These are phyloP conservation scores for Pinus albicaulis DNA, from an alignment of 75 land plant species.

Conservation along the genomic window DNA sequence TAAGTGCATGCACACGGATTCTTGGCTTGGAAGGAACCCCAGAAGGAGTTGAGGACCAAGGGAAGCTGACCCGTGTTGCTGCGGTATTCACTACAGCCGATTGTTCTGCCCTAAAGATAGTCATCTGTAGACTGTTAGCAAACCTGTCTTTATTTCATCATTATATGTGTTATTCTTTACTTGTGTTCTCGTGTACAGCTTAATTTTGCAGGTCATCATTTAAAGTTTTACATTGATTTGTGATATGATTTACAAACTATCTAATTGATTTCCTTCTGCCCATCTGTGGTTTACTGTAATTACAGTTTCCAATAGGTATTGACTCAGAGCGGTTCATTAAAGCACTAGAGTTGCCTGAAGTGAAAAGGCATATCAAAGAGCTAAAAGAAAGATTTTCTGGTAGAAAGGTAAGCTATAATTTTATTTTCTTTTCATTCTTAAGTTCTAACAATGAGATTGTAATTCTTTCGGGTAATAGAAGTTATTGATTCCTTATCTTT, in stretches of 20 bases:
- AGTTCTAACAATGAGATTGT: background rate
- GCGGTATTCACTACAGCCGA: constrained; percentile 55
- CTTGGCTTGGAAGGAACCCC: constrained; percentile 99
- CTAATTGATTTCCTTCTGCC: background rate
- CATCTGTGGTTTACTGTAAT: constrained; percentile 3
- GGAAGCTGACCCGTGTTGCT: constrained; percentile 94
- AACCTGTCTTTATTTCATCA: background rate
- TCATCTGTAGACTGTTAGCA: background rate
- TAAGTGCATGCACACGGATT: constrained; percentile 98
- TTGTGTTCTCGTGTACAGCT: background rate
- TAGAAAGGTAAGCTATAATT: constrained; percentile 61
- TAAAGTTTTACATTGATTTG: background rate
- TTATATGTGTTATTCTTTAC: background rate
- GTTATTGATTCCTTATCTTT: background rate
- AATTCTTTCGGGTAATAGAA: background rate
- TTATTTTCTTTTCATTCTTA: background rate
- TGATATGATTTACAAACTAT: background rate
- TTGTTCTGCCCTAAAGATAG: background rate
- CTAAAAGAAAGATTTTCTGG: constrained; percentile 75
- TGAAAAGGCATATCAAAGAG: constrained; percentile 72
- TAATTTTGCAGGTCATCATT: background rate
- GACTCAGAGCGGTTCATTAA: constrained; percentile 87
- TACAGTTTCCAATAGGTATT: constrained; percentile 98
- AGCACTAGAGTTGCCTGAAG: constrained; percentile 77
- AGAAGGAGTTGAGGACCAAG: constrained; percentile 98